Conservation (phyloP, 2,329 filamentous ascomycete genomes). For the Pseudogymnoascus sp. region DNA sequence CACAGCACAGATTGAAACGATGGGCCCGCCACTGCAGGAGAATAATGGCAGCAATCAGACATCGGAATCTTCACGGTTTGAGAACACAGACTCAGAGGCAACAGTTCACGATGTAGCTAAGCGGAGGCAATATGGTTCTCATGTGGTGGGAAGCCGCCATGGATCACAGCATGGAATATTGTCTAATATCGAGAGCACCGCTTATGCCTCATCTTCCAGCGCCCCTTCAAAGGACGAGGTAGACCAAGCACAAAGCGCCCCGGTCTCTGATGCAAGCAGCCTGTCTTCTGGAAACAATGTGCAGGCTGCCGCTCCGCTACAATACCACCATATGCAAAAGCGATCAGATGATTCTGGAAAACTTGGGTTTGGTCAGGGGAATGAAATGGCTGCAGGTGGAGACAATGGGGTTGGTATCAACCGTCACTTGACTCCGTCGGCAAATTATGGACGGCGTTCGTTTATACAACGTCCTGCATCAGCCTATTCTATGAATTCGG, state of each 20-base stretch:
- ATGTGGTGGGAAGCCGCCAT: background rate
- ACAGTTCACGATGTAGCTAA: constrained; percentile 11
- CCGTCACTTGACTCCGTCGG: constrained; percentile 54
- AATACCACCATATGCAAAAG: constrained; percentile 49
- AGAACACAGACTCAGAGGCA: constrained; percentile 12
- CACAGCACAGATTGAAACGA: constrained; percentile 41
- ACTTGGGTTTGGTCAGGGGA: constrained; percentile 12
- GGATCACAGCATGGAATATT: constrained; percentile 8
- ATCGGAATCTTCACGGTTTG: constrained; percentile 13
- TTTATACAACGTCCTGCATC: constrained; percentile 64
- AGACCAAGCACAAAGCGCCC: background rate
- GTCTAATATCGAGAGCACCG: constrained; percentile 12
- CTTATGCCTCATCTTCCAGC: constrained; percentile 16
- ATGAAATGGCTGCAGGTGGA: constrained; percentile 20
- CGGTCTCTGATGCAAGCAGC: constrained; percentile 4
- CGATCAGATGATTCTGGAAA: constrained; percentile 33
- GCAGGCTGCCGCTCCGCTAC: constrained; percentile 43
- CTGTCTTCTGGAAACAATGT: constrained; percentile 13
- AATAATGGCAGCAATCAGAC: constrained; percentile 5
- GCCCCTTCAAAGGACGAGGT: background rate
- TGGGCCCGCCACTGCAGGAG: constrained; percentile 16
- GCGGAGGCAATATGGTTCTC: background rate
- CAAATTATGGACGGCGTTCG: constrained; percentile 43
- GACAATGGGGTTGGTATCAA: constrained; percentile 46
- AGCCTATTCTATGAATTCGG: constrained; percentile 66